These are phyloP conservation scores for Yamadazyma scolyti DNA, from an alignment of 805 yeast species.

Conservation along the genomic window DNA sequence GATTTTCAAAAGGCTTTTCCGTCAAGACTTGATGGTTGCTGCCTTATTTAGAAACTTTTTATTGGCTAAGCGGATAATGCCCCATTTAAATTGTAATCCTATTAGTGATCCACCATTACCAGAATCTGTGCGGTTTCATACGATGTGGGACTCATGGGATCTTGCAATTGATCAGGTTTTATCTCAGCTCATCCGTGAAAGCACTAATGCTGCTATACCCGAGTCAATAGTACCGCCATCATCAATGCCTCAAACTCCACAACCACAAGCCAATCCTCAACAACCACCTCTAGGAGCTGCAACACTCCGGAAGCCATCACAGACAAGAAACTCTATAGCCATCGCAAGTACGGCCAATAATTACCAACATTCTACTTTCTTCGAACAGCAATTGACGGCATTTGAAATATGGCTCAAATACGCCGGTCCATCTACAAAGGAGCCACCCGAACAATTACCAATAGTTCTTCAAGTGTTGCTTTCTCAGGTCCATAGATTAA, in stretches of 20 bases:
- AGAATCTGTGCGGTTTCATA: constrained; percentile 70
- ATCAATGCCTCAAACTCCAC: no score
- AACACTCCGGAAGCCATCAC: neutral
- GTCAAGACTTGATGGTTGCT: constrained; percentile 96
- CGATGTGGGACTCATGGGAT: constrained; percentile 99
- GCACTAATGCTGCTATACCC: constrained; percentile 1
- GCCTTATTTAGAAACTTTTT: constrained; percentile 91
- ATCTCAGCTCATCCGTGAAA: constrained; percentile 57
- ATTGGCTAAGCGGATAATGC: constrained; percentile 91
- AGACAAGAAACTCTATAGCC: neutral
- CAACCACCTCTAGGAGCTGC: neutral
- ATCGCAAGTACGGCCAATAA: constrained; percentile 19
- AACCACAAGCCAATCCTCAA: neutral
- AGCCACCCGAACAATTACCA: constrained; percentile 93
- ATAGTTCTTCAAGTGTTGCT: constrained; percentile 87
- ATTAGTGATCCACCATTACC: constrained; percentile 92
- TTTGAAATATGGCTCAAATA: constrained; percentile 95
- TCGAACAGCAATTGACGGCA: constrained; percentile 94
- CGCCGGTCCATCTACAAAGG: constrained; percentile 71
- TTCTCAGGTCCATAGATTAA: constrained; percentile 88
- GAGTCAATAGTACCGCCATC: neutral
- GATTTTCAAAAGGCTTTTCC: constrained; percentile 79
- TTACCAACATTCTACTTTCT: constrained; percentile 88
- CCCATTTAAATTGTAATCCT: constrained; percentile 89
- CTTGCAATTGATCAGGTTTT: constrained; percentile 92